Conservation (phyloP, 495 filamentous ascomycete genomes). For the Penicillium soppii region DNA sequence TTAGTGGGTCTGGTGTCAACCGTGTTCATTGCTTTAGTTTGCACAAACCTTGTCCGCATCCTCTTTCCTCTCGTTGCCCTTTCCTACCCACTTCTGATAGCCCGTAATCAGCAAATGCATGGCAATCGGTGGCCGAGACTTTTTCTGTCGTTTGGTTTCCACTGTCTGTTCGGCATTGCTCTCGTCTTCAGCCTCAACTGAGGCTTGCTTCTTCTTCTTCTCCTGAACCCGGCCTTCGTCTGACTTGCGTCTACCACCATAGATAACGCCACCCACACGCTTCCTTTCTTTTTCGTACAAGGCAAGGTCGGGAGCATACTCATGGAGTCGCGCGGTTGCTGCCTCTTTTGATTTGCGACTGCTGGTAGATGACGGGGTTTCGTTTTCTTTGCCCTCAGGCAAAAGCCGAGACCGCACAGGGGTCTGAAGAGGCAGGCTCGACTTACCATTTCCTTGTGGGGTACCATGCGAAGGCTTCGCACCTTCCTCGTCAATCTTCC, state of each 20-base stretch:
- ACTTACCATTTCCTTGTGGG: constrained; percentile 28
- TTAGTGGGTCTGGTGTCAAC: constrained; percentile 18
- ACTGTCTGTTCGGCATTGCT: constrained; percentile 54
- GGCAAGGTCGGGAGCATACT: constrained; percentile 76
- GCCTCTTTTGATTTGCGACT: constrained; percentile 86
- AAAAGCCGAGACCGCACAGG: constrained; percentile 44
- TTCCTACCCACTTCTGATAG: constrained; percentile 71
- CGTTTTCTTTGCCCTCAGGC: constrained; percentile 75
- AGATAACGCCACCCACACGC: constrained; percentile 77
- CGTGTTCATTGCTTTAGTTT: background rate
- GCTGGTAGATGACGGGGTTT: constrained; percentile 73
- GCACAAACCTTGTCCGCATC: constrained; percentile 72
- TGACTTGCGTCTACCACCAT: constrained; percentile 62
- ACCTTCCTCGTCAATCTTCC: constrained; percentile 14
- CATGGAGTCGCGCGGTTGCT: constrained; percentile 72
- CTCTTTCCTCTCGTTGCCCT: constrained; percentile 65
- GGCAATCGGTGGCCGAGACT: constrained; percentile 54
- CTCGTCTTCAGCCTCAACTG: constrained; percentile 42
- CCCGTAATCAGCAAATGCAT: constrained; percentile 78
- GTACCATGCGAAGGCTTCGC: constrained; percentile 23
- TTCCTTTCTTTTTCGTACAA: constrained; percentile 94
- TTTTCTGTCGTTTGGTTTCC: constrained; percentile 62
- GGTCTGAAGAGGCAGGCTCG: constrained; percentile 40
- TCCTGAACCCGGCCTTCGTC: constrained; percentile 45
- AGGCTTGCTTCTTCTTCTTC: constrained; percentile 40